Base-by-base conservation (phyloP, 2,329 filamentous ascomycete genomes). In the Alternaria sp. region DNA sequence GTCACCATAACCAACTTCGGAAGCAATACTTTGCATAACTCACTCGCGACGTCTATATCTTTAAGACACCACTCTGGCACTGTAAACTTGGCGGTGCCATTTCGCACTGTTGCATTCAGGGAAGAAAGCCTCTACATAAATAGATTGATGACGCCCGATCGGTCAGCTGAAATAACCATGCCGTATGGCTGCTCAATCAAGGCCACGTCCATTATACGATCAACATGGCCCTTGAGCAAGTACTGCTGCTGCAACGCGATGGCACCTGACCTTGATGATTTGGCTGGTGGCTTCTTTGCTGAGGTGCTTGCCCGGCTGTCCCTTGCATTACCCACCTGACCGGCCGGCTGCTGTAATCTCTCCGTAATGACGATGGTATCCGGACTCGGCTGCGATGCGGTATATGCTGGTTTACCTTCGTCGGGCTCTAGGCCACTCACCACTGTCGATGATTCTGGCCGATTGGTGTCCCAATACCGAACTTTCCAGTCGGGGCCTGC, bases 191-290 rank as follows among this genome's bases (percentile, higher is more conserved):
- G 86, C 82, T 97, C 93, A 70, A 99, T 80, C 75, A 98, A 82
- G n/a, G 91, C 91, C 70, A 97, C 89, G 81, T 98, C 95, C 74
- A 92, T 87, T 63, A 99, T 90, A 4, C 89, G 89, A 81, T 99
- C 96, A 73, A 97, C 80, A 81, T 99, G 96, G 62, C 91, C 93
- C 77, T 89, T 91, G 61, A 98, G 82, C 70, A 99, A 79, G 80
- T 93, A 89, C 78, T 96, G 93, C 78, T 97, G 94, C 81, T 97
- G 92, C 68, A 92, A 95, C 92, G 45, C 97, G 89, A 97, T 96
- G 26, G 97, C 90, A 12, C 93, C 95, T 65, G 91, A 91, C 68
- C 93, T 87, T 2, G 92, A 87, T 49, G 90, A 87, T 70, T 84
- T 85, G 30, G 68, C 71, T 12, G 55, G 33, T 11, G 57, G 49